Evolutionary conservation across 768 basidiomycete genomes (phyloP).

Genomic region (Mycena leptocephala): DNA sequence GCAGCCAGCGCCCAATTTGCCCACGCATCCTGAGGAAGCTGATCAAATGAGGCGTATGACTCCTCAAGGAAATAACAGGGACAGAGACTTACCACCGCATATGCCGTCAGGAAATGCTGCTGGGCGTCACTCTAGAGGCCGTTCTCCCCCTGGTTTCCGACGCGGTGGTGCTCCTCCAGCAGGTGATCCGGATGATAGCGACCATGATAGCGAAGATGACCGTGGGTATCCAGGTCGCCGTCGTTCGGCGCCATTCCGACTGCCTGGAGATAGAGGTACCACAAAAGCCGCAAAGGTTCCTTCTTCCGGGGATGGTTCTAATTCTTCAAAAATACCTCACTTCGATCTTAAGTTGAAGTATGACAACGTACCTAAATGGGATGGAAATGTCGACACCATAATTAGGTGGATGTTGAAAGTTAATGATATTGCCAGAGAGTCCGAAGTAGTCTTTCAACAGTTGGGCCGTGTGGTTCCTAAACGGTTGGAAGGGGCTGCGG

Average conservation of each 20-base stretch:
- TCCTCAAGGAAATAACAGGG: not conserved
- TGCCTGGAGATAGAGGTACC: not conserved
- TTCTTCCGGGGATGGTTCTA: not conserved
- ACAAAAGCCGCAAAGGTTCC: too few relatives aligned
- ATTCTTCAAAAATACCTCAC: conserved; percentile 23
- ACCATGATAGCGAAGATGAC: not conserved
- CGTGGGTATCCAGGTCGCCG: not conserved
- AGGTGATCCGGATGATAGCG: not conserved
- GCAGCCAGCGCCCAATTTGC: not conserved
- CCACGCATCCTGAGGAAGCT: not conserved
- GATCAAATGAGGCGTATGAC: conserved; percentile 2
- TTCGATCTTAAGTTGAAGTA: conserved; percentile 52
- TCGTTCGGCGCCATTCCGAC: not conserved
- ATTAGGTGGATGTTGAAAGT: conserved; percentile 48
- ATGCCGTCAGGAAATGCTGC: too few relatives aligned
- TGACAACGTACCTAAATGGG: conserved; percentile 50
- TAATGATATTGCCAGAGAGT: conserved; percentile 41
- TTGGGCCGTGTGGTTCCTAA: conserved; percentile 50
- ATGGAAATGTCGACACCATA: conserved; percentile 47
- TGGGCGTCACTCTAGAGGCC: too few relatives aligned
- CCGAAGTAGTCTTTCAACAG: conserved; percentile 39
- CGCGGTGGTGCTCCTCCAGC: not conserved
- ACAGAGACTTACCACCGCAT: not conserved
- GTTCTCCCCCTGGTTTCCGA: not conserved
- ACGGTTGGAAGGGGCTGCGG: conserved; percentile 42